Conservation (phyloP, 169 alveolate genomes). For the Perkinsus olseni region DNA sequence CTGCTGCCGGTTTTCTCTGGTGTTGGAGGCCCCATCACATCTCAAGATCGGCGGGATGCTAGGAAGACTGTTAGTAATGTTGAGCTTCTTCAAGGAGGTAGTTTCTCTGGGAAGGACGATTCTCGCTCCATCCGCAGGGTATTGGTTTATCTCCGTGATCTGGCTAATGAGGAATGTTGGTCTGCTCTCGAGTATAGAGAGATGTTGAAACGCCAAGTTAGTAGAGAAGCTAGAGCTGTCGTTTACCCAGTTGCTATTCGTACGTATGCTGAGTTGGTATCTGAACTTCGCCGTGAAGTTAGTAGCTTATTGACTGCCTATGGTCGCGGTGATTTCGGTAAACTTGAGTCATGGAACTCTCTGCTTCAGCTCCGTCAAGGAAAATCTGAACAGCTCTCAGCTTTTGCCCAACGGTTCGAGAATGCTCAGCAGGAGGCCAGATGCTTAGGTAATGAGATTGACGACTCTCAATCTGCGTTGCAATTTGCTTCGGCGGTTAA, state of each 20-base stretch:
- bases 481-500: background rate
- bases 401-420: background rate
- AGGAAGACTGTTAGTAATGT: background rate
- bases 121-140: background rate
- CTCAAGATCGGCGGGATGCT: background rate
- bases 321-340: background rate
- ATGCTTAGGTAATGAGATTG: background rate
- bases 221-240: background rate
- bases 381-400: background rate
- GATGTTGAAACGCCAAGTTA: background rate
- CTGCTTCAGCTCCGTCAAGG: background rate
- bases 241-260: background rate
- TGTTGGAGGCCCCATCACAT: background rate
- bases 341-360: background rate
- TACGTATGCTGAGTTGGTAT: background rate
- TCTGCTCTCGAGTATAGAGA: background rate
- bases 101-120: background rate
- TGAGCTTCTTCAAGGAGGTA: background rate
- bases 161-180: background rate
- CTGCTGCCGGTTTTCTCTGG: background rate
- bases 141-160: background rate
- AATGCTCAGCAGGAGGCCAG: background rate
- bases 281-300: background rate
- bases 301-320: background rate
- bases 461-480: background rate